These are phyloP conservation scores for Aspergillus asperescens DNA, from an alignment of 495 filamentous ascomycete genomes.

Conservation along the genomic window DNA sequence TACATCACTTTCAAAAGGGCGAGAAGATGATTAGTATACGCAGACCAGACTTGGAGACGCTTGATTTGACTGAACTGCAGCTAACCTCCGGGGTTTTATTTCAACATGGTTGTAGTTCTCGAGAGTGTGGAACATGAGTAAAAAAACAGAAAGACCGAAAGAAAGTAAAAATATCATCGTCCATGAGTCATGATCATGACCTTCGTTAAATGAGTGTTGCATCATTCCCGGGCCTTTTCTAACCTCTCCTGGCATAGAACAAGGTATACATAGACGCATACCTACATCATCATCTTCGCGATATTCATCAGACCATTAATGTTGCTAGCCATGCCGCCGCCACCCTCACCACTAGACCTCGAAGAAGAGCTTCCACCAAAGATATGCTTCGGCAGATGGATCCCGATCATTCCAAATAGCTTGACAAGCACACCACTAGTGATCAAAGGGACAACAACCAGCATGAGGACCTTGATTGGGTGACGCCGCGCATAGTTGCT, in stretches of 20 bases:
- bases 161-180: constrained; percentile 12
- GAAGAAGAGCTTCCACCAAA: constrained; percentile 31
- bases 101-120: not conserved
- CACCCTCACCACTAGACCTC: constrained; percentile 24
- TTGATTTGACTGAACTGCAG: constrained; percentile 1
- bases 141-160: not conserved
- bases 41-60: not conserved
- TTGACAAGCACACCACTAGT: constrained; percentile 72
- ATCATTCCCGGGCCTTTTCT: not conserved
- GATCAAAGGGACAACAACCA: constrained; percentile 78
- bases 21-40: no score
- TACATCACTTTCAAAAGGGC: not conserved
- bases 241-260: not conserved
- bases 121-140: not conserved
- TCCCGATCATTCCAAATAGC: constrained; percentile 66
- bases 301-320: constrained; percentile 50
- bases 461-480: constrained; percentile 77
- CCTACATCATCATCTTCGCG: constrained; percentile 61
- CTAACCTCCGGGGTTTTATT: constrained; percentile 16
- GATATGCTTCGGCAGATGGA: constrained; percentile 61
- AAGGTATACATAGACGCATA: not conserved
- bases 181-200: constrained; percentile 16
- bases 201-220: constrained; percentile 6
- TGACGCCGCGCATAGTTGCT: constrained; percentile 69
- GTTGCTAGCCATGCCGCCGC: constrained; percentile 39